These are phyloP conservation scores for Brassica balearica DNA, from an alignment of 441 rosid genomes.

Conservation along the genomic window DNA sequence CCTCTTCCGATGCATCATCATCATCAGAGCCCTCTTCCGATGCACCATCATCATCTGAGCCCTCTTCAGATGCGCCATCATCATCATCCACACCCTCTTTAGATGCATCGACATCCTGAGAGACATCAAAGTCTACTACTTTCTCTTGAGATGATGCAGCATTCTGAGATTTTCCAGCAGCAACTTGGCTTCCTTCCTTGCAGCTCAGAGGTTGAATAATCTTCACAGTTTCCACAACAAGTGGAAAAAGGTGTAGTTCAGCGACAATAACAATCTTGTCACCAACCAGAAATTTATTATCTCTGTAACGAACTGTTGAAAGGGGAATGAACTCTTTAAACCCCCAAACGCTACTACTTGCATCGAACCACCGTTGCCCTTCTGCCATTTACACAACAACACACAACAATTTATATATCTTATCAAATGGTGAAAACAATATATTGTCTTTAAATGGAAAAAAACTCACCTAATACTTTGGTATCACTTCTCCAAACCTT, in stretches of 20 bases:
- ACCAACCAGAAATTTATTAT: not conserved
- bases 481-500: not conserved
- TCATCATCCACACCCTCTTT: not conserved
- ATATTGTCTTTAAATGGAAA: not conserved
- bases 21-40: not conserved
- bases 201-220: constrained; percentile 2
- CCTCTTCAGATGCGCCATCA: too few species aligned
- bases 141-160: not conserved
- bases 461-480: not conserved
- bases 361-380: constrained; percentile 5
- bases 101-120: not conserved
- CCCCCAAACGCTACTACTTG: not conserved
- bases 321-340: not conserved
- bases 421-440: too few species aligned
- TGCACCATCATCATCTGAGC: not conserved
- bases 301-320: not conserved
- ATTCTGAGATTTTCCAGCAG: not conserved
- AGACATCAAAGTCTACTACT: too few species aligned
- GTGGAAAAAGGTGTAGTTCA: not conserved
- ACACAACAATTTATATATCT: too few species aligned
- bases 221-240: not conserved
- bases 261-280: not conserved
- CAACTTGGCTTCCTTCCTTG: not conserved
- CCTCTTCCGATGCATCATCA: not conserved
- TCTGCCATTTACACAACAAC: not conserved